Evolutionary conservation across 306 rosid genomes (phyloP), one percentile per base, ranked within the genome.

Genomic region (Cucumis hystrix): DNA sequence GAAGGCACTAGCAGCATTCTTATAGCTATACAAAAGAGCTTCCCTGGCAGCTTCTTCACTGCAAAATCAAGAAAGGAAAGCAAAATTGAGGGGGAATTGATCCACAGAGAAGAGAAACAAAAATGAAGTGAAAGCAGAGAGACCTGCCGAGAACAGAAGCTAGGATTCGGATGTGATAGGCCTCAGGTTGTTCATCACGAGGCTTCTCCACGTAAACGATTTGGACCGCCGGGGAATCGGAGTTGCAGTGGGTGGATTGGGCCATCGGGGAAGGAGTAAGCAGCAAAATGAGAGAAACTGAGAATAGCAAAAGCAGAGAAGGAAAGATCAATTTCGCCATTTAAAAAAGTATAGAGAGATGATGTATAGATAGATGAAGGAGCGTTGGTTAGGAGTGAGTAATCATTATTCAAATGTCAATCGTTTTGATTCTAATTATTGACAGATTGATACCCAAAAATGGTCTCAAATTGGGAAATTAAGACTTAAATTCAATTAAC

Each of bases 31-130:
- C 70, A 91, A 18, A 86, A 94, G 88, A 84, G 96, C 95, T 72
- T 87, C 93, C 86, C 84, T 94, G 18, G 98, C 98, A 82, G 96
- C 96, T 41, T 90, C 96, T 78, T 91, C 92, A 78, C 98, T 94
- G 80, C 69, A 52, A 30, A 30, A 41, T 72, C n/a, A 28, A 49
- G 4, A 49, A 72, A 72, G 49, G 9, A 70, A 10, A 70, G 58
- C 10, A 23, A 6, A 40, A 20, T 41, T 5, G 14, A 15, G 1
- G 8, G 60, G 7, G 41, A 71, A 49, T 12, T 28, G 30, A 47
- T 51, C 76, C 45, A 72, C 23, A 47, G 18, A 49, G 2, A 4
- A 23, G 4, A 45, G 11, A 71, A 3, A 47, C 20, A 57, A 67
- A 1, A 8, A 15, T 6, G 13, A 56, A 8, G 28, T 15, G 21